Evolutionary conservation across 441 rosid species (phyloP).

Genomic region (Isatis lusitanica): DNA sequence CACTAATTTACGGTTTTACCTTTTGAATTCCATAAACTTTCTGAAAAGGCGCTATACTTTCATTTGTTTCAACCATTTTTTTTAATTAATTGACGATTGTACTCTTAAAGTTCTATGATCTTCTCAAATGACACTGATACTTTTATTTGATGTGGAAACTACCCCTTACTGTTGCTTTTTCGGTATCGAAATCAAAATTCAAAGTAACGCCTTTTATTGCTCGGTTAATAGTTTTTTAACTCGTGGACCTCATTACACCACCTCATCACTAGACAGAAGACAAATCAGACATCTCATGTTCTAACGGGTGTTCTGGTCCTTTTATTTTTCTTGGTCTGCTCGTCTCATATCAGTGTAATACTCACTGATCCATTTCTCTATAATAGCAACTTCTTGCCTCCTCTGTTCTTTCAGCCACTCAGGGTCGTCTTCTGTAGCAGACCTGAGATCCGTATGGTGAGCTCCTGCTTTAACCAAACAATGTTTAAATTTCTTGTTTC

Average conservation of each 20-base stretch:
- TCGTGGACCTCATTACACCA: neutral
- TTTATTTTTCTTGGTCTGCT: constrained; percentile 14
- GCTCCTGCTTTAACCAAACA: constrained; percentile 47
- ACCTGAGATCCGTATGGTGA: constrained; percentile 64
- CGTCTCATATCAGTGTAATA: constrained; percentile 46
- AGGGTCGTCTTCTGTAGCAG: constrained; percentile 55
- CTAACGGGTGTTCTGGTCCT: neutral
- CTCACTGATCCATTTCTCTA: constrained; percentile 50
- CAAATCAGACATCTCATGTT: neutral
- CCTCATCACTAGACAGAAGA: neutral
- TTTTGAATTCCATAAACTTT: neutral
- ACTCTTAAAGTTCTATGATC: neutral
- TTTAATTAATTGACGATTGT: neutral
- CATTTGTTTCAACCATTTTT: neutral
- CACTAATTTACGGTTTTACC: neutral
- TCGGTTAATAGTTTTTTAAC: neutral
- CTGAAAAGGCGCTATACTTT: constrained; percentile 2
- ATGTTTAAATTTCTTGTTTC: neutral
- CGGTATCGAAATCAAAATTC: neutral
- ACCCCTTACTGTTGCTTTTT: neutral
- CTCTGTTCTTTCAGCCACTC: constrained; percentile 65
- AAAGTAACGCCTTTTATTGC: neutral
- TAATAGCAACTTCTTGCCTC: constrained; percentile 56
- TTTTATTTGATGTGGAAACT: neutral
- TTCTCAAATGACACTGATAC: neutral